A percentile compares a stretch with the other conserved stretches of the same genome.
phyloP scores from a whole-genome alignment of 768 basidiomycete genomes.

The Pleurotus tuber-regium region DNA sequence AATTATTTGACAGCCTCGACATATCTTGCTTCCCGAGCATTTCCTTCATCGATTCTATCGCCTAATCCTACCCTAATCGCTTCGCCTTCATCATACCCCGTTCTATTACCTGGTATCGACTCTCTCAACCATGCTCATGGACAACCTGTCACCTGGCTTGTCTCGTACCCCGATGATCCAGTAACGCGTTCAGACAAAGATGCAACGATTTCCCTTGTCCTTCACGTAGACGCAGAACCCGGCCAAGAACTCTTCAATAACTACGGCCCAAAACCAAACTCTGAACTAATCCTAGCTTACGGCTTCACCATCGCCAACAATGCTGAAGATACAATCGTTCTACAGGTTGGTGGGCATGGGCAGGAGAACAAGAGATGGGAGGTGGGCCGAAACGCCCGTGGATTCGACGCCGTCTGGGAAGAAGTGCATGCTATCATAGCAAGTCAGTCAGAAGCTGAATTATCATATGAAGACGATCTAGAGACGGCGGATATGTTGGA shows the following conservation, averaged over 20 bases:
- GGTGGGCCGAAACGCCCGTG: conserved; percentile 53
- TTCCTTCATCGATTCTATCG: conserved; percentile 81
- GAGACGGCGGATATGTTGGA: conserved; percentile 63
- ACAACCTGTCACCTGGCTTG: conserved; percentile 81
- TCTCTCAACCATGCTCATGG: conserved; percentile 81
- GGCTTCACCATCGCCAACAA: conserved; percentile 82
- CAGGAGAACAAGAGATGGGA: conserved; percentile 51
- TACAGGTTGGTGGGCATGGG: conserved; percentile 63
- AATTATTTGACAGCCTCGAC: conserved; percentile 70
- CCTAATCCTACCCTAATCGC: conserved; percentile 48
- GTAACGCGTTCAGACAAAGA: conserved; percentile 10
- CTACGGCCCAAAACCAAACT: conserved; percentile 89
- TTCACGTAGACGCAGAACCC: conserved; percentile 38
- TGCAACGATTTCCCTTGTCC: conserved; percentile 52
- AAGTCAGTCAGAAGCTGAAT: conserved; percentile 20
- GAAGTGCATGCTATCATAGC: conserved; percentile 37
- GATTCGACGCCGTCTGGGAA: conserved; percentile 60
- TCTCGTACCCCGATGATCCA: conserved; percentile 36
- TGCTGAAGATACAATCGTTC: conserved; percentile 82
- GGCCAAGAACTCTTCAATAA: conserved; percentile 80
- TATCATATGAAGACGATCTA: conserved; percentile 59
- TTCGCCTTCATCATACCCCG: conserved; percentile 57
- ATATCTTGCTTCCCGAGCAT: conserved; percentile 84
- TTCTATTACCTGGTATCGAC: conserved; percentile 88
- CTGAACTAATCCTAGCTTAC: conserved; percentile 88